Base-by-base conservation (phyloP, 2,329 filamentous ascomycete species). In the Colletotrichum godetiae region DNA sequence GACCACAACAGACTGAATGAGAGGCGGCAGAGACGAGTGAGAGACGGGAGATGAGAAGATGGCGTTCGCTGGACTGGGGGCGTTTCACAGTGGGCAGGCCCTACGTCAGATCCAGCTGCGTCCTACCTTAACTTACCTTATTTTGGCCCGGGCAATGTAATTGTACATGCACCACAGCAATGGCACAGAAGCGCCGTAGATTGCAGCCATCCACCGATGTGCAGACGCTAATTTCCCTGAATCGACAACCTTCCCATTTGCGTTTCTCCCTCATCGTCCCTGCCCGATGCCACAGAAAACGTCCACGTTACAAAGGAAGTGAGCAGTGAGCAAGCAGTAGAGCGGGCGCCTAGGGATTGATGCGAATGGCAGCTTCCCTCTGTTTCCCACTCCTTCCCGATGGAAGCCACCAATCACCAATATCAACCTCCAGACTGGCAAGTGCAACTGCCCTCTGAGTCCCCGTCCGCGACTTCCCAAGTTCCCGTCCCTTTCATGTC, bases 181-280 rank as follows among this genome's bases (percentile, higher is more conserved):
- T 29, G 7, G 52, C 27, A 55, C 12, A 13, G 52, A 24, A 27
- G 52, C 52, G 52, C 52, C 52, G 52, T 55, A 15, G n/a, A 27
- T 58, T n/a, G 15, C 31, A 31, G 27, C 15, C 55, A 31, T 31
- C 27, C 55, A 58, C 15, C 19, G 55, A 58, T 58, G 55, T n/a
- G 55, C 55, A 58, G 46, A 49, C 65, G 69, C 69, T 63, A 72
- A 72, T 72, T 72, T 68, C 58, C 68, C 64, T 72, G 68, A 62
- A 71, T 61, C 56, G 62, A 56, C 56, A 15, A 35, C 33, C 12
- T 15, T 24, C 4, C 4, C 31, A 15, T 31, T 61, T 37, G 7
- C 31, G 27, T 53, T 60, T 31, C 58, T 60, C 58, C 13, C 19
- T 49, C 42, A 22, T 49, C 42, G 42, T 22, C 42, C 42, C 19